A percentile compares a stretch with the other conserved stretches of the same genome.
Evolutionary conservation across 495 filamentous ascomycete genomes (phyloP).

Genomic region (Penicillium roqueforti): DNA sequence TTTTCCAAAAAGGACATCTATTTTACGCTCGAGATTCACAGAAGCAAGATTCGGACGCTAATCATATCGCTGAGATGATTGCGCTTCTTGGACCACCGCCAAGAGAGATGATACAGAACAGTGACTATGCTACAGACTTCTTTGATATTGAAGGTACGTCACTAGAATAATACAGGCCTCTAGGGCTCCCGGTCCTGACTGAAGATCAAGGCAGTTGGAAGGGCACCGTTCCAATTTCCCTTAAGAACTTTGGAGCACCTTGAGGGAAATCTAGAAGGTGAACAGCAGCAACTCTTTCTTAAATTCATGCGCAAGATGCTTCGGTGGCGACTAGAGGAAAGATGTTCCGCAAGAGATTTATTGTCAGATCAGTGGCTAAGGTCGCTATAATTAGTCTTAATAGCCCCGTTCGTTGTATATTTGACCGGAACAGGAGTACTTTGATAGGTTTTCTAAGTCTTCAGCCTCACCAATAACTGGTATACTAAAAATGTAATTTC

Average conservation of each 20-base stretch:
- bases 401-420: neutral
- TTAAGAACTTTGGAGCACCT: conserved; percentile 14
- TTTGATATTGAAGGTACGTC: conserved; percentile 9
- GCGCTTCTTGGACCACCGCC: conserved; percentile 42
- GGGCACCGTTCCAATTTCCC: conserved; percentile 5
- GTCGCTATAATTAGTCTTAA: conserved; percentile 1
- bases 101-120: conserved; percentile 28
- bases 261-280: conserved; percentile 25
- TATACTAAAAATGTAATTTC: conserved; percentile 5
- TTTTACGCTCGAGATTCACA: conserved; percentile 38
- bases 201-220: too few relatives aligned
- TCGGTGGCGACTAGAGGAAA: conserved; percentile 37
- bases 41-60: conserved; percentile 25
- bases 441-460: neutral
- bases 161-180: too few relatives aligned
- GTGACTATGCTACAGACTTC: conserved; percentile 23
- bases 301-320: conserved; percentile 40
- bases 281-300: conserved; percentile 34
- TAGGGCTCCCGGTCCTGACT: too few relatives aligned
- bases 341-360: conserved; percentile 38
- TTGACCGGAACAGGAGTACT: neutral
- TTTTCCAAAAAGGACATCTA: conserved; percentile 40
- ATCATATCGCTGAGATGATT: conserved; percentile 43
- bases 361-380: conserved; percentile 26
- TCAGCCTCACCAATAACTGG: neutral